Conservation (phyloP, 495 filamentous ascomycete genomes). For the Aspergillus incahuasiensis region DNA sequence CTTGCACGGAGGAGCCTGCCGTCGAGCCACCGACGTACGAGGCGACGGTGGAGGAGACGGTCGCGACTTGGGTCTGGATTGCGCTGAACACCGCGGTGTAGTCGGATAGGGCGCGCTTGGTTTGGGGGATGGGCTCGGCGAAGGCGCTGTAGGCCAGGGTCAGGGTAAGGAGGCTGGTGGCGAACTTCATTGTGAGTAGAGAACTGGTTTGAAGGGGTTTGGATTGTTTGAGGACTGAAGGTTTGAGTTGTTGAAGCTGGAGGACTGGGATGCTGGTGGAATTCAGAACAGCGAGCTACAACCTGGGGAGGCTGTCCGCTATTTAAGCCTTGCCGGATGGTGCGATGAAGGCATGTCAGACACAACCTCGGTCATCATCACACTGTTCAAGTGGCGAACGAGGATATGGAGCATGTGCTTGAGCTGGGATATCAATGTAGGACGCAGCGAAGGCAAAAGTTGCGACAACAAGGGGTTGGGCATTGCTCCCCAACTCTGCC, state of each 20-base stretch:
- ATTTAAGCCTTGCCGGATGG: slow-evolving; percentile 1
- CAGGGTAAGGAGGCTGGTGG: background rate
- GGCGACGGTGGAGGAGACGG: slow-evolving; percentile 31
- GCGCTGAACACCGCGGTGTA: slow-evolving; percentile 26
- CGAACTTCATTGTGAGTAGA: slow-evolving; percentile 8
- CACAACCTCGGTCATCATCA: background rate
- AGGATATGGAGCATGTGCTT: background rate
- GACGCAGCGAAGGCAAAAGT: background rate
- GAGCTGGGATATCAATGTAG: background rate
- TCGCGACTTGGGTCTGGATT: slow-evolving; percentile 27
- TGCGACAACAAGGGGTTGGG: background rate
- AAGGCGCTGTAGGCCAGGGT: slow-evolving; percentile 2
- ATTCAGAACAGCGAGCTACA: background rate
- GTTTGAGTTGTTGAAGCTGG: background rate
- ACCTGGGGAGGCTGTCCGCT: background rate
- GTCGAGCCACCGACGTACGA: slow-evolving; percentile 27
- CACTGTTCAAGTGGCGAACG: background rate
- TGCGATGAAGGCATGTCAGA: background rate
- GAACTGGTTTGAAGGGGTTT: background rate
- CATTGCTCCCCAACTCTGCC: background rate
- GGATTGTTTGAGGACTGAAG: background rate
- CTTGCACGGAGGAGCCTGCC: slow-evolving; percentile 16
- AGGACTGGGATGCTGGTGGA: background rate
- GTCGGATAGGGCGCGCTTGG: slow-evolving; percentile 27
- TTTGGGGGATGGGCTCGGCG: slow-evolving; percentile 10